Percentiles rank a stretch among this genome's conserved stretches.
phyloP scores from a whole-genome alignment of 129 eudicot genomes.

The Helichrysum umbraculigerum region DNA sequence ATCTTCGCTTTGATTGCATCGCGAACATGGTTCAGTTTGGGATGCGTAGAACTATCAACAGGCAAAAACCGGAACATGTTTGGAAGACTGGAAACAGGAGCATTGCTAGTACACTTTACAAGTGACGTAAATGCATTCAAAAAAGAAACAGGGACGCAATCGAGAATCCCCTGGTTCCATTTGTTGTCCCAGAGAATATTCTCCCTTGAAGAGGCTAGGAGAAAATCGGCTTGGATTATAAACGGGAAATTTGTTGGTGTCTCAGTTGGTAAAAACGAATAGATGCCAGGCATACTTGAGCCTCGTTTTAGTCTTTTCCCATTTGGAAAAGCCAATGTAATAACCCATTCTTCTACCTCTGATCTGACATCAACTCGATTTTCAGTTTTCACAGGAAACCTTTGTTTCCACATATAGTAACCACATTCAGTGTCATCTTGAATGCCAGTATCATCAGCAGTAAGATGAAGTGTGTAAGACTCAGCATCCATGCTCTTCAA shows the following conservation, averaged over 20 bases:
- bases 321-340: constrained; percentile 57
- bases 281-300: constrained; percentile 46
- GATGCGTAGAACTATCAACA: constrained; percentile 18
- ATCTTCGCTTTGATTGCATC: constrained; percentile 37
- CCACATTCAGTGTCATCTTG: constrained; percentile 38
- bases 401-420: constrained; percentile 64
- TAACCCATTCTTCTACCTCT: constrained; percentile 57
- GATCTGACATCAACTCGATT: constrained; percentile 37
- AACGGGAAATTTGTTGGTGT: constrained; percentile 59
- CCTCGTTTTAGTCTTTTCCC: constrained; percentile 53
- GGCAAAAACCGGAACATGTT: constrained; percentile 49
- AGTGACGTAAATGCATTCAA: constrained; percentile 49
- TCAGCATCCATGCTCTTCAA: constrained; percentile 49
- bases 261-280: constrained; percentile 57
- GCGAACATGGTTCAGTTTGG: constrained; percentile 36
- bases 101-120: constrained; percentile 27
- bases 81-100: constrained; percentile 37
- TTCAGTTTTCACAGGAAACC: constrained; percentile 44
- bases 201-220: constrained; percentile 56
- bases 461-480: constrained; percentile 44
- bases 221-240: constrained; percentile 60
- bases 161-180: constrained; percentile 65
- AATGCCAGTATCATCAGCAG: constrained; percentile 29
- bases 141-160: constrained; percentile 45
- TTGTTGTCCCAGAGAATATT: constrained; percentile 50